Conservation (phyloP, 768 basidiomycete genomes). For the Trametes cubensis region DNA sequence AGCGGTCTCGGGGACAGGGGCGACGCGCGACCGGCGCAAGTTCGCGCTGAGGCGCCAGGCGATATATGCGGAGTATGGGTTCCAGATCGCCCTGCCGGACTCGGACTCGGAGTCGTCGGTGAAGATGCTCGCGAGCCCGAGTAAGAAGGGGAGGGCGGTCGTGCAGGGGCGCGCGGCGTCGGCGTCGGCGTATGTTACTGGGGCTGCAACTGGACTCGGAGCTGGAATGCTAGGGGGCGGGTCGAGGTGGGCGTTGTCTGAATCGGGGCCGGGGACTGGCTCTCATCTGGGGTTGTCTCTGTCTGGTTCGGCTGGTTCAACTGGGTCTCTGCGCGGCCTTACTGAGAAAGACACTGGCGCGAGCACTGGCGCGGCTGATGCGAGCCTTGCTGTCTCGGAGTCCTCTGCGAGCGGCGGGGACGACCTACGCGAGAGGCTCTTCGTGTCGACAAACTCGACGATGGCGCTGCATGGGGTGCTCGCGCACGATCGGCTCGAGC, state of each 20-base stretch:
- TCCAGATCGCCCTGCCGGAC: constrained; percentile 20
- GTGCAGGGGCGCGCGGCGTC: constrained; percentile 3
- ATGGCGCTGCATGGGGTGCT: not conserved
- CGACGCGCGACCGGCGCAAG: constrained; percentile 8
- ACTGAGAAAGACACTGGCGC: too few relatives aligned
- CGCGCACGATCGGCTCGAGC: constrained; percentile 9
- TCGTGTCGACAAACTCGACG: not conserved
- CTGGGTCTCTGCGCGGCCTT: not conserved
- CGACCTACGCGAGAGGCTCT: not conserved
- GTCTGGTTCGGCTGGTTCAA: not conserved
- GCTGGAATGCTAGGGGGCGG: too few relatives aligned
- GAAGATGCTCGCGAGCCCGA: constrained; percentile 7
- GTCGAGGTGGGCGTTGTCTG: too few relatives aligned
- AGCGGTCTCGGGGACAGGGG: not conserved
- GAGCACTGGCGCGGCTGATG: too few relatives aligned
- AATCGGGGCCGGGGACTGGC: not conserved
- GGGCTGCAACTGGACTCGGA: too few relatives aligned
- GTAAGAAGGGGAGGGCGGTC: not conserved
- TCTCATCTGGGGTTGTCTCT: constrained; percentile 1
- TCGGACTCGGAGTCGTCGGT: constrained; percentile 18
- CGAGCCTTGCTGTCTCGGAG: not conserved
- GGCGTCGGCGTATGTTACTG: not conserved
- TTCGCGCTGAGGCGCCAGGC: constrained; percentile 21
- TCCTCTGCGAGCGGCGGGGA: not conserved
- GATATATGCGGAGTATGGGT: constrained; percentile 20